A percentile compares a stretch with the other conserved stretches of the same genome.
phyloP scores from a whole-genome alignment of 2,329 filamentous ascomycete species.

The Dryadomyces quercivorus region DNA sequence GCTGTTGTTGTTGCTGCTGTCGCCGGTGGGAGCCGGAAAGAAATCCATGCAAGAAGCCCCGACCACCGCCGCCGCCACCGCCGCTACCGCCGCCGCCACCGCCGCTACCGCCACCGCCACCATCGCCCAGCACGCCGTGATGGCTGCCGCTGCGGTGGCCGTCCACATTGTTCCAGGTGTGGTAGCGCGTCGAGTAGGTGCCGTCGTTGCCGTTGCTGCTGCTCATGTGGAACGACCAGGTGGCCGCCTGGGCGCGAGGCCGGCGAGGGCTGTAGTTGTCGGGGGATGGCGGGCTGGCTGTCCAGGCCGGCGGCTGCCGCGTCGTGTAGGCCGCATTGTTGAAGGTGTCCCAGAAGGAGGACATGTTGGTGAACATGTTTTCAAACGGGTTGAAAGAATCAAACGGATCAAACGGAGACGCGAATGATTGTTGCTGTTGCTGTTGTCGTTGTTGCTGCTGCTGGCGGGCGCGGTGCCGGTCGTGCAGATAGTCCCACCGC shows the following conservation, averaged over 20 bases:
- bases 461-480: neutral
- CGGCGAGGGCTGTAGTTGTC: neutral
- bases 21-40: neutral
- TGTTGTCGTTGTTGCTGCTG: neutral
- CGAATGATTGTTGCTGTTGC: neutral
- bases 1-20: neutral
- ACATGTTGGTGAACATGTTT: neutral
- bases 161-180: conserved; percentile 8
- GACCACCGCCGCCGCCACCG: too few species aligned
- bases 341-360: neutral
- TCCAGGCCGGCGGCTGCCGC: too few species aligned
- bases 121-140: conserved; percentile 1
- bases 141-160: conserved; percentile 5
- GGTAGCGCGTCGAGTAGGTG: conserved; percentile 4
- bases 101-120: neutral
- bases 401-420: neutral
- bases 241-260: neutral
- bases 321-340: neutral
- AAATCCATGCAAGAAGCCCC: too few species aligned
- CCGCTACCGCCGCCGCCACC: neutral
- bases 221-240: conserved; percentile 42
- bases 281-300: neutral
- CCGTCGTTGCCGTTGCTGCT: conserved; percentile 22
- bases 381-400: neutral
- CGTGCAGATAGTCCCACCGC: neutral